These are phyloP conservation scores for Beauveria brongniartii DNA, from an alignment of 2,329 filamentous ascomycete species.

Conservation along the genomic window DNA sequence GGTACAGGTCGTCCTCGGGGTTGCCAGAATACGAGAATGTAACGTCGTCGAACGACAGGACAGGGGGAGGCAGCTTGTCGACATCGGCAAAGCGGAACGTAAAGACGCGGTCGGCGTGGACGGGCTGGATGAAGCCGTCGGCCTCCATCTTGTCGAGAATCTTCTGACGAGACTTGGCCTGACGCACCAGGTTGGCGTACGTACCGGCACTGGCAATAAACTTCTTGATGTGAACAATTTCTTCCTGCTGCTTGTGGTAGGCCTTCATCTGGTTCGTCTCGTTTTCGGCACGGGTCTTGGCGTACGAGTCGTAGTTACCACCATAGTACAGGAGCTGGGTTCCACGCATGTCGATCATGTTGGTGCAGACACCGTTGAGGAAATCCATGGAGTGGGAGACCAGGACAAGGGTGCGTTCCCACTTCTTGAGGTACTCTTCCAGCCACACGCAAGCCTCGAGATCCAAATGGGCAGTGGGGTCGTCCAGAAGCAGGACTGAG, in stretches of 20 bases:
- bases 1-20: constrained; percentile 84
- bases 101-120: constrained; percentile 78
- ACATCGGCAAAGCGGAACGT: constrained; percentile 98
- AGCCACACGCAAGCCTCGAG: constrained; percentile 99
- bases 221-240: constrained; percentile 99
- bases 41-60: constrained; percentile 92
- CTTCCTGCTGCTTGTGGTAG: constrained; percentile 97
- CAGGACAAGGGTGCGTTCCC: constrained; percentile 92
- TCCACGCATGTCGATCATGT: constrained; percentile 96
- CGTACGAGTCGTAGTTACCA: constrained; percentile 98
- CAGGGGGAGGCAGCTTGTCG: constrained; percentile 96
- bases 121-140: constrained; percentile 94
- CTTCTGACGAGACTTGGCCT: constrained; percentile 99
- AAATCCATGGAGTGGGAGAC: constrained; percentile 99
- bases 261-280: constrained; percentile 99
- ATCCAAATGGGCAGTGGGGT: constrained; percentile 98
- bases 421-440: constrained; percentile 99
- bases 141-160: constrained; percentile 99
- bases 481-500: constrained; percentile 88
- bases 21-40: constrained; percentile 97
- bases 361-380: constrained; percentile 96
- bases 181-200: constrained; percentile 96
- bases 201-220: constrained; percentile 99
- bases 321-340: constrained; percentile 93
- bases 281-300: constrained; percentile 89